phyloP scores from a whole-genome alignment of 257 asterid genomes.

The Capsicum chinense region DNA sequence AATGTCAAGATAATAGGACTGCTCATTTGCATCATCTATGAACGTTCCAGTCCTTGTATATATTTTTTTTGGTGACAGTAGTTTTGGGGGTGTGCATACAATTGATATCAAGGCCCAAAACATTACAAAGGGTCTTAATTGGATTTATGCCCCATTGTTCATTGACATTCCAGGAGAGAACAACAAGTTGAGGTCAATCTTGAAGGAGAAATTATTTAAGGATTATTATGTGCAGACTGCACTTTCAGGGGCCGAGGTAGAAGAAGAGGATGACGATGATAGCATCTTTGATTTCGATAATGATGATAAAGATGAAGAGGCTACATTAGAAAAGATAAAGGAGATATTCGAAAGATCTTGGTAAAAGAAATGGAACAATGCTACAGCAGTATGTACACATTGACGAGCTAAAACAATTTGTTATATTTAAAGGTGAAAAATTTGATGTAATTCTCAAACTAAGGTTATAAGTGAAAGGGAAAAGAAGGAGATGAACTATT shows the following conservation, averaged over 20 bases:
- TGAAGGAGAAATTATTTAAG: constrained; percentile 15
- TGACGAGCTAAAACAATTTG: not conserved
- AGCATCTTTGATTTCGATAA: constrained; percentile 17
- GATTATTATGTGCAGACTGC: constrained; percentile 14
- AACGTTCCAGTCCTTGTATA: constrained; percentile 15
- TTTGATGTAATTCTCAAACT: too few species aligned
- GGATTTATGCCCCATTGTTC: constrained; percentile 32
- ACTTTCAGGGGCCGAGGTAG: not conserved
- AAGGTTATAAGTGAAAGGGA: too few species aligned
- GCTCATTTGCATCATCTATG: constrained; percentile 24
- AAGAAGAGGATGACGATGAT: constrained; percentile 21
- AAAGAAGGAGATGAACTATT: too few species aligned
- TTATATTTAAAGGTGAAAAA: not conserved
- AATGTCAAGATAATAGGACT: constrained; percentile 5
- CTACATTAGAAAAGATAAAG: constrained; percentile 22
- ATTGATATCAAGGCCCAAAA: constrained; percentile 22
- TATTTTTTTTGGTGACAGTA: not conserved
- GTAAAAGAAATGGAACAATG: constrained; percentile 14
- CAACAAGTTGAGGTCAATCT: not conserved
- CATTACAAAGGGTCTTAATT: constrained; percentile 25
- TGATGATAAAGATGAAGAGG: not conserved
- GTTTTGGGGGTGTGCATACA: not conserved
- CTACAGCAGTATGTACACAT: not conserved
- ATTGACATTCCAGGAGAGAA: constrained; percentile 35
- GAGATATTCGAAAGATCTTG: constrained; percentile 25